phyloP scores from a whole-genome alignment of 73 alveolate genomes.

The Paramecium sexaurelia region DNA sequence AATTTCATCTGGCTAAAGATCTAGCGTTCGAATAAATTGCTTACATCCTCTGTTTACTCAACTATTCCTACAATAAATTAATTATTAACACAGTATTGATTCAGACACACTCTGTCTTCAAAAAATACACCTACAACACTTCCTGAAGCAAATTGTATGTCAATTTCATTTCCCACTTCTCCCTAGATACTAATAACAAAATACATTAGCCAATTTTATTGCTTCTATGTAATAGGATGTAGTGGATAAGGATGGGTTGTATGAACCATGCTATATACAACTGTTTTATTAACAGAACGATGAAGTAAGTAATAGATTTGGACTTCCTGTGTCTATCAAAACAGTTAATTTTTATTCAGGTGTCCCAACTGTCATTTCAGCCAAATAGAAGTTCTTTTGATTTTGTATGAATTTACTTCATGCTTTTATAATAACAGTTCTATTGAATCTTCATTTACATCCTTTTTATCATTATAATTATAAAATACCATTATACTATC shows the following conservation, averaged over 20 bases:
- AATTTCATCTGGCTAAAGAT: conserved; percentile 37
- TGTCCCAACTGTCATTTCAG: conserved; percentile 40
- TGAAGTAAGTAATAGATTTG: conserved; percentile 13
- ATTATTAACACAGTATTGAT: conserved; percentile 5
- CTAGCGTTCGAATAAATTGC: not conserved
- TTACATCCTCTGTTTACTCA: conserved; percentile 10
- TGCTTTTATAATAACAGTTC: conserved; percentile 9
- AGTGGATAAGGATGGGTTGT: conserved; percentile 24
- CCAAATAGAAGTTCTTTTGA: conserved; percentile 44
- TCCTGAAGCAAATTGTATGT: conserved; percentile 51
- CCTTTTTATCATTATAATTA: not conserved
- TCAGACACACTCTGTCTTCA: conserved; percentile 14
- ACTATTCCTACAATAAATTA: conserved; percentile 8
- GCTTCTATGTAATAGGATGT: conserved; percentile 32
- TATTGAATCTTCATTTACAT: conserved; percentile 43
- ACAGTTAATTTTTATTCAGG: conserved; percentile 29
- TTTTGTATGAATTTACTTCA: not conserved
- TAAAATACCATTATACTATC: conserved; percentile 13
- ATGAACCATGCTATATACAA: conserved; percentile 30
- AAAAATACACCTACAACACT: conserved; percentile 38
- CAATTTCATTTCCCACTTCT: conserved; percentile 46
- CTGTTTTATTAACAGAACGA: not conserved
- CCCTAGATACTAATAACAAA: not conserved
- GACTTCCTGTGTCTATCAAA: conserved; percentile 18
- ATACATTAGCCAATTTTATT: conserved; percentile 25